Evolutionary conservation across 2,329 filamentous ascomycete genomes (phyloP).

Genomic region (Apiospora marii): DNA sequence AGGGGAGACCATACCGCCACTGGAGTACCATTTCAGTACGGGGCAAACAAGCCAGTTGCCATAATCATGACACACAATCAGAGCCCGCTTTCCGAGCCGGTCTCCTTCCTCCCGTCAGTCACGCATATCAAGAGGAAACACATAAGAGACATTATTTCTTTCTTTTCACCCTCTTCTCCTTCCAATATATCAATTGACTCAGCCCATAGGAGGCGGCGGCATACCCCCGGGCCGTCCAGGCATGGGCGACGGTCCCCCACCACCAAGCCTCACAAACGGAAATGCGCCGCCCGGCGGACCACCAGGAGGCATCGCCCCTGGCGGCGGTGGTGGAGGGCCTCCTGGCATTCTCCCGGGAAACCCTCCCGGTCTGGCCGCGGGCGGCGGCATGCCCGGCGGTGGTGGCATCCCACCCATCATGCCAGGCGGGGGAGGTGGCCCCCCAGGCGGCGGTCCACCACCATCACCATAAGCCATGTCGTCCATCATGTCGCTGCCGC

Average conservation of each 20-base stretch:
- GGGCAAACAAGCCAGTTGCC: too few species aligned
- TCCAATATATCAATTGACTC: neutral
- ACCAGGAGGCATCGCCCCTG: neutral
- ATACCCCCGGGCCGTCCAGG: slow-evolving; percentile 14
- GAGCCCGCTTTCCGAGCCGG: neutral
- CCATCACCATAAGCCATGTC: neutral
- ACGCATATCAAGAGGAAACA: neutral
- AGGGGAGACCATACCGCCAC: too few species aligned
- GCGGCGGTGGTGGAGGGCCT: neutral
- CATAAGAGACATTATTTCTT: neutral
- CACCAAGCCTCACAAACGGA: neutral
- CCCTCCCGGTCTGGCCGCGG: slow-evolving; percentile 8
- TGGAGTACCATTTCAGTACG: too few species aligned
- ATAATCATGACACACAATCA: neutral
- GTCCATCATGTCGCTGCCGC: neutral
- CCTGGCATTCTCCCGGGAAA: slow-evolving; percentile 11
- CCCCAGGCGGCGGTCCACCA: neutral
- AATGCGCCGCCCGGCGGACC: neutral
- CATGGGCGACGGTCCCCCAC: neutral
- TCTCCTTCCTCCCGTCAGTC: too few species aligned
- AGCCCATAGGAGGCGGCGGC: neutral
- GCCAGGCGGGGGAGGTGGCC: slow-evolving; percentile 7
- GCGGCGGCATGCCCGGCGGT: slow-evolving; percentile 4
- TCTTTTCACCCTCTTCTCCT: neutral
- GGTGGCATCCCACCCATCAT: slow-evolving; percentile 18